These are phyloP conservation scores for Gleditsia sinensis DNA, from an alignment of 306 rosid species.

Conservation along the genomic window DNA sequence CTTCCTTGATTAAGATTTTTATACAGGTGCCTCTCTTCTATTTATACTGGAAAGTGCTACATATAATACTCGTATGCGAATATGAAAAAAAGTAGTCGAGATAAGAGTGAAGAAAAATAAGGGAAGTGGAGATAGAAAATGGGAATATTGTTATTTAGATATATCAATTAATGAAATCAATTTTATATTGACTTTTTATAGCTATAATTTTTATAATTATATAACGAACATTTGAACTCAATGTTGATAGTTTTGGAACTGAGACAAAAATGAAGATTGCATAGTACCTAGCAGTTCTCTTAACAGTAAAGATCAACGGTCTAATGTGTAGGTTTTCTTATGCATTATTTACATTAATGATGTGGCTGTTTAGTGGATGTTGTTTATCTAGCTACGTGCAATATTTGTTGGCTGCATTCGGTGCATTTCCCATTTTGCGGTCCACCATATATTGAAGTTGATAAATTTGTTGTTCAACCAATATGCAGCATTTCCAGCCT, in stretches of 20 bases:
- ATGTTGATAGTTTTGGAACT: background rate
- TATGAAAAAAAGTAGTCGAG: background rate
- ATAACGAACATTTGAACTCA: background rate
- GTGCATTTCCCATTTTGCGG: background rate
- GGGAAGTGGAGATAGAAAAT: background rate
- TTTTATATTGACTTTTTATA: background rate
- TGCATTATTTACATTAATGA: slow-evolving; percentile 18
- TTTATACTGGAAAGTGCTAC: background rate
- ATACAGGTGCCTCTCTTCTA: background rate
- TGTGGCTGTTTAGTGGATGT: background rate
- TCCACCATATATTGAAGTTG: slow-evolving; percentile 22
- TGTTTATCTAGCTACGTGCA: slow-evolving; percentile 19
- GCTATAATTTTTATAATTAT: background rate
- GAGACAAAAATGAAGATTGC: background rate
- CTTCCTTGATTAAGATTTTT: slow-evolving; percentile 21
- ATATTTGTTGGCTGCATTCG: slow-evolving; percentile 5
- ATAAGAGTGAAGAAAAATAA: background rate
- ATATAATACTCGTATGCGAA: background rate
- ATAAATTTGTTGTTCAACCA: slow-evolving; percentile 28
- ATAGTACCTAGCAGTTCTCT: background rate
- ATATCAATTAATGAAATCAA: background rate
- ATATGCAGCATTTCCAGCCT: slow-evolving; percentile 78
- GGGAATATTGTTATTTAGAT: background rate
- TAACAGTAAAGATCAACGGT: background rate
- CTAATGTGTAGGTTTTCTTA: background rate